These are phyloP conservation scores for Pythium aristosporum DNA, from an alignment of 352 stramenopile genomes.

Conservation along the genomic window DNA sequence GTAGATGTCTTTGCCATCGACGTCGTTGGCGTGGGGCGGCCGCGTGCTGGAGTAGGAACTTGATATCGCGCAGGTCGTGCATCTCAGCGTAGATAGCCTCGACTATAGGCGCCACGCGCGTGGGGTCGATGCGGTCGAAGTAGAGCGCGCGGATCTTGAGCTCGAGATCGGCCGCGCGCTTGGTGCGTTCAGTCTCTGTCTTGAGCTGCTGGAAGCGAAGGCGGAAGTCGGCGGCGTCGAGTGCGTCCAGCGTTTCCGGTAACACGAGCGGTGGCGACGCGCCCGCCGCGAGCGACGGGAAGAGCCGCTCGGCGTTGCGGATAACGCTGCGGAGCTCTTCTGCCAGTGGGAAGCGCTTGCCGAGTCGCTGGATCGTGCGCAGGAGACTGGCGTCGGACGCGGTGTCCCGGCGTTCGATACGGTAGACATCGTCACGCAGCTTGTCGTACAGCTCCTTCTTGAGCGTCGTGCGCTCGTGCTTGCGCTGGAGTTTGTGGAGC, in stretches of 20 bases:
- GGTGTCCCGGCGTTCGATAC: conserved; percentile 42
- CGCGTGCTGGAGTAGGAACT: conserved; percentile 82
- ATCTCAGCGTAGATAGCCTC: conserved; percentile 80
- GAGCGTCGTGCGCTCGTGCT: conserved; percentile 59
- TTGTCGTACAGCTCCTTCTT: conserved; percentile 58
- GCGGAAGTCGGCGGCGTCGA: conserved; percentile 32
- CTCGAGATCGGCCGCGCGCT: conserved; percentile 82
- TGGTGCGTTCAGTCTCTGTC: conserved; percentile 66
- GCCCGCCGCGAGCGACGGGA: conserved; percentile 39
- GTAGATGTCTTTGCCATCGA: conserved; percentile 64
- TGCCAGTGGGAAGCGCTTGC: conserved; percentile 59
- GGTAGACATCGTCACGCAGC: conserved; percentile 60
- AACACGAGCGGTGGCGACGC: conserved; percentile 29
- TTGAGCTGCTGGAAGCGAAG: conserved; percentile 41
- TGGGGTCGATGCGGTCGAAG: conserved; percentile 87
- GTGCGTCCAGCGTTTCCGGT: conserved; percentile 4
- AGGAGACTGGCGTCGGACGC: conserved; percentile 26
- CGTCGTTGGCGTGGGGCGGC: conserved; percentile 45
- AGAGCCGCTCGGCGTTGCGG: conserved; percentile 78
- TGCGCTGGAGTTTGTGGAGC: conserved; percentile 51
- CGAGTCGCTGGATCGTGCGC: conserved; percentile 44
- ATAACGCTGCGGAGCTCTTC: conserved; percentile 81
- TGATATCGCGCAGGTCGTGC: conserved; percentile 64
- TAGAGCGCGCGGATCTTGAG: conserved; percentile 89
- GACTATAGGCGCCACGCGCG: conserved; percentile 76